Conservation (phyloP, 2,329 filamentous ascomycete species). For the Aspergillus sp. region DNA sequence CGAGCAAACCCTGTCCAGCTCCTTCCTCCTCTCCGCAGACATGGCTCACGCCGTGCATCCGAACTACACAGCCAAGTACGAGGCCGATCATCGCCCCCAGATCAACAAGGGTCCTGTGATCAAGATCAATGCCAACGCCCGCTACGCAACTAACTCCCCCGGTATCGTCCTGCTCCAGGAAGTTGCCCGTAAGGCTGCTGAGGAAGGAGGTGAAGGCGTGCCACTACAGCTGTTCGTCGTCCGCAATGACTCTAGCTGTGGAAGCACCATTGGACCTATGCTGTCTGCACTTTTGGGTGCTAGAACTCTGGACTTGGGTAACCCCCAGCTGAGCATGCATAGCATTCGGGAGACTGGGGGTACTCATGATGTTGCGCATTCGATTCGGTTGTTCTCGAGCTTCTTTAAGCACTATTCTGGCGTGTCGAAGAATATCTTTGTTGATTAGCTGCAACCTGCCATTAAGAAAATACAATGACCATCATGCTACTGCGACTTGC, state of each 20-base stretch:
- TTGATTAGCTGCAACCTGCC: slow-evolving; percentile 54
- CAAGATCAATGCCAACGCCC: slow-evolving; percentile 96
- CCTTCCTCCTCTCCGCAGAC: slow-evolving; percentile 91
- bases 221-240: slow-evolving; percentile 95
- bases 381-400: slow-evolving; percentile 74
- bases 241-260: slow-evolving; percentile 88
- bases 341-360: slow-evolving; percentile 92
- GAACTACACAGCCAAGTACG: slow-evolving; percentile 90
- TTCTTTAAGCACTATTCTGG: slow-evolving; percentile 83
- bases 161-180: slow-evolving; percentile 91
- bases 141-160: slow-evolving; percentile 93
- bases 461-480: not conserved
- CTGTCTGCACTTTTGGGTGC: slow-evolving; percentile 78
- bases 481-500: not conserved
- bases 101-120: slow-evolving; percentile 97
- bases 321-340: slow-evolving; percentile 94
- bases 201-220: slow-evolving; percentile 57
- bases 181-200: slow-evolving; percentile 58
- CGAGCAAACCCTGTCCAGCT: slow-evolving; percentile 84
- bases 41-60: slow-evolving; percentile 97
- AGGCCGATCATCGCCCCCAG: slow-evolving; percentile 79
- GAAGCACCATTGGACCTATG: slow-evolving; percentile 97
- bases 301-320: slow-evolving; percentile 84
- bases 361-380: slow-evolving; percentile 77
- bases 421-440: slow-evolving; percentile 72